Evolutionary conservation across 2,329 filamentous ascomycete species (phyloP).

Genomic region (Hypoxylon sp.): DNA sequence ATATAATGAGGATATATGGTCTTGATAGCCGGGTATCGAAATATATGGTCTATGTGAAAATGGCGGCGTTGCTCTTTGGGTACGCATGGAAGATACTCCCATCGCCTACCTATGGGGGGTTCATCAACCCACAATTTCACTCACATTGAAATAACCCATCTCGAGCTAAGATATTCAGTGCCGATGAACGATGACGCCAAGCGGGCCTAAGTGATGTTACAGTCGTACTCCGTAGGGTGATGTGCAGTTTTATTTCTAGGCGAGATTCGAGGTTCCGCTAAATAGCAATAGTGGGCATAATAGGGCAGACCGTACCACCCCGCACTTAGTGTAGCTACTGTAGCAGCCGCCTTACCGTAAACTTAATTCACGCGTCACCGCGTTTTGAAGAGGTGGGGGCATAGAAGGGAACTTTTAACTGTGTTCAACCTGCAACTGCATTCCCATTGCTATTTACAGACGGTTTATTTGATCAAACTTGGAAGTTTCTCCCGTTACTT

Average conservation of each 20-base stretch:
- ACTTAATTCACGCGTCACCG: constrained; percentile 29
- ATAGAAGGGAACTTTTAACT: background rate
- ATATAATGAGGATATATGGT: background rate
- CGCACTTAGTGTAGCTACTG: no score
- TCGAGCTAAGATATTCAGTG: constrained; percentile 2
- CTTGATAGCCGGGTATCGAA: background rate
- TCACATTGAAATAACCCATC: background rate
- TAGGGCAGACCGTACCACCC: background rate
- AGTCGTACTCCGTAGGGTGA: constrained; percentile 24
- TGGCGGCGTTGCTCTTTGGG: background rate
- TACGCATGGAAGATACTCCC: background rate
- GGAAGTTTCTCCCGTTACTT: background rate
- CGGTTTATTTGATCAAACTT: background rate
- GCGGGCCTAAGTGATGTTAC: constrained; percentile 28
- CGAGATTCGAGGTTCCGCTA: constrained; percentile 22
- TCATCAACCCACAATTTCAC: background rate
- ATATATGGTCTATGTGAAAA: background rate
- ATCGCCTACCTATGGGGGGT: background rate
- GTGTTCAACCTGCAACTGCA: background rate
- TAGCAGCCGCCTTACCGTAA: background rate
- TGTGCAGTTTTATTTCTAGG: constrained; percentile 18
- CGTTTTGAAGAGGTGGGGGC: constrained; percentile 2
- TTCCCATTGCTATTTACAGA: background rate
- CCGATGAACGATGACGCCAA: constrained; percentile 22
- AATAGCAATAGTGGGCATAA: background rate